Conservation (phyloP, 768 basidiomycete species). For the Boletus barrowsii region DNA sequence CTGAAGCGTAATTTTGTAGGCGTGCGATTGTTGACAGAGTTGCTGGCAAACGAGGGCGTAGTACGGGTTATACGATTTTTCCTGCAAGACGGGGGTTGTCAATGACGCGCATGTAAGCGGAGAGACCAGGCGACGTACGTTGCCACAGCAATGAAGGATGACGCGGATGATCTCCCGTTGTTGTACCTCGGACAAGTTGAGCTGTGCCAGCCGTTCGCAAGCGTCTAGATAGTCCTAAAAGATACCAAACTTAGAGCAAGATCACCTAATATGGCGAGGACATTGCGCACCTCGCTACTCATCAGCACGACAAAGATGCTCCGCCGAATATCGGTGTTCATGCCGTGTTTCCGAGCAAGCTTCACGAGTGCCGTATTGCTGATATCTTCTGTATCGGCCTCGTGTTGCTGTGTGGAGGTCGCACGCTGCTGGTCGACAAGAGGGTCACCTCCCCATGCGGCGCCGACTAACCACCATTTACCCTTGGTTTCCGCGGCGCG, state of each 20-base stretch:
- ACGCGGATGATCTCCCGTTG: conserved; percentile 96
- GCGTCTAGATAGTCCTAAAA: conserved; percentile 93
- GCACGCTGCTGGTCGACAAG: conserved; percentile 65
- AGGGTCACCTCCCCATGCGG: conserved; percentile 93
- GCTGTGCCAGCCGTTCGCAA: conserved; percentile 80
- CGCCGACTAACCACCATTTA: conserved; percentile 99
- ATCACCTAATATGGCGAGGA: background rate
- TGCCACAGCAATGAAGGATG: conserved; percentile 86
- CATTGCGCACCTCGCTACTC: conserved; percentile 80
- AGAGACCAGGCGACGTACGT: conserved; percentile 45
- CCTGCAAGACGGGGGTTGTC: conserved; percentile 36
- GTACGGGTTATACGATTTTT: conserved; percentile 92
- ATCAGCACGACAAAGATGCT: conserved; percentile 92
- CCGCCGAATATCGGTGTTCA: conserved; percentile 95
- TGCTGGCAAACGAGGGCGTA: conserved; percentile 88
- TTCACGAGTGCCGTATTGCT: conserved; percentile 52
- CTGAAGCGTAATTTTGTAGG: conserved; percentile 89
- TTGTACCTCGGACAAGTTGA: conserved; percentile 83
- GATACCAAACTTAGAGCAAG: background rate
- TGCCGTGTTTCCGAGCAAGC: conserved; percentile 92
- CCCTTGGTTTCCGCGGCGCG: conserved; percentile 81
- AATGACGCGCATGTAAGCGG: background rate
- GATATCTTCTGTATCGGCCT: conserved; percentile 30
- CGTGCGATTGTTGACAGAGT: conserved; percentile 73
- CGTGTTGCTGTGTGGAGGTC: conserved; percentile 14